A percentile compares a stretch with the other conserved stretches of the same genome.
These are phyloP conservation scores for Physcomitrellopsis africana DNA, from an alignment of 225 moss, liverwort and hornwort species.

Conservation along the genomic window DNA sequence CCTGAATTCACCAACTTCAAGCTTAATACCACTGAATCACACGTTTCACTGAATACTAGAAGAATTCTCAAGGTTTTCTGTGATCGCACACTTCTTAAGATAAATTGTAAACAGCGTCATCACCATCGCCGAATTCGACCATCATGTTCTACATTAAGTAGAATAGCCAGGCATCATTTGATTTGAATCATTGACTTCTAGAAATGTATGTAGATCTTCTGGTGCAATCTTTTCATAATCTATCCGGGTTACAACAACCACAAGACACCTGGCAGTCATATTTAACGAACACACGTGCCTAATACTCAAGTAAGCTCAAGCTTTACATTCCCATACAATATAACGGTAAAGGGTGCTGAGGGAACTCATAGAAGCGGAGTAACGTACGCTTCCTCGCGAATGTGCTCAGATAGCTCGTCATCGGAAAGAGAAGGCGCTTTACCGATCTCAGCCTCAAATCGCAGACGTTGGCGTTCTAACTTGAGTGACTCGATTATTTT, in stretches of 20 bases:
- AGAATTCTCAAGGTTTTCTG: slow-evolving; percentile 6
- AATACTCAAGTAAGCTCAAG: not conserved
- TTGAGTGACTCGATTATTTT: slow-evolving; percentile 65
- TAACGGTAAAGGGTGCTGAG: not conserved
- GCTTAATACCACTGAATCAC: slow-evolving; percentile 13
- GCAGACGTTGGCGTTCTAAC: slow-evolving; percentile 74
- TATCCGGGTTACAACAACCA: not conserved
- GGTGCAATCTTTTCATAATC: not conserved
- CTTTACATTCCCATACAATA: not conserved
- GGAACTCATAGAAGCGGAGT: slow-evolving; percentile 1
- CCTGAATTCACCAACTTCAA: slow-evolving; percentile 42
- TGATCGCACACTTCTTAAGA: not conserved
- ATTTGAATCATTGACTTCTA: not conserved
- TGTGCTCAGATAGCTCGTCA: slow-evolving; percentile 73
- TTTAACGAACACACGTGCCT: not conserved
- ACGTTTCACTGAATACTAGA: not conserved
- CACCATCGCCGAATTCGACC: not conserved
- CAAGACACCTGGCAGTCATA: not conserved
- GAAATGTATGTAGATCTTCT: not conserved
- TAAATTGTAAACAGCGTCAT: not conserved
- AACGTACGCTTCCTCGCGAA: slow-evolving; percentile 78
- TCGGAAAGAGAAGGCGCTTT: slow-evolving; percentile 85
- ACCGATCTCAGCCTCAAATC: slow-evolving; percentile 86
- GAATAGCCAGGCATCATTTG: not conserved
- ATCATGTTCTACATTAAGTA: not conserved